Base-by-base conservation (phyloP, 1,284 basidiomycete genomes). In the Sanguinoderma infundibulare region DNA sequence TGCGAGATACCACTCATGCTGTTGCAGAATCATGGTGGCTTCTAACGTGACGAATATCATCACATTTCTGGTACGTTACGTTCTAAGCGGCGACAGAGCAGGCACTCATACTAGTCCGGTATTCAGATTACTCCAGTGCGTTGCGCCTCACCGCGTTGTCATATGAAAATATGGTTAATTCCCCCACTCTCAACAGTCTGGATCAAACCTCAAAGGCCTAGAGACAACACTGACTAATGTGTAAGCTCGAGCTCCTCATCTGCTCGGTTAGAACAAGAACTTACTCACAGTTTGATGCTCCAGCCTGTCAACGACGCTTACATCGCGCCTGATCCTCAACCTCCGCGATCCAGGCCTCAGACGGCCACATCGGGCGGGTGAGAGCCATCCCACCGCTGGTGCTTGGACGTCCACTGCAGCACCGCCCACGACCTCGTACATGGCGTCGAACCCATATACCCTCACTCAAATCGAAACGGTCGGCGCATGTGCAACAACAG, bases 11-110 rank as follows among this genome's bases (percentile, higher is more conserved):
- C 8, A 14, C 47, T 34, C 14, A 51, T 12, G 30, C 17, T 34
- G 28, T 35, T 49, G 24, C 53, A 69, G 70, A 12, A 66, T 66
- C 22, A 55, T 73, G 51, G 65, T 69, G 12, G 47, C 64, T 9
- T 35, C 66, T 4, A 70, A 70, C 24, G 51, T 71, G 17, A 51
- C 61, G 7, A 73, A 73, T 53, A 71, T 72, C 26, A 46, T 67
- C 36, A 65, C 59, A 5, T 68, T 71, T 52, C 17, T 70, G 55
- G 71, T 72, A 49, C 30, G 68, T 58, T 3, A 34, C 5, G 3
- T 35, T 20, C 17, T 8, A 24, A 15, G 34, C 26, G 15, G 14
- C 14, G 3, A 5, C 49, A 20, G 24, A 35, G 10, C 30, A 32
- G 9, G 49, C 24, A 20, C 32, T 51, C 30, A 51, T 34, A 3